phyloP scores from a whole-genome alignment of 257 asterid genomes.

The Ballota nigra region DNA sequence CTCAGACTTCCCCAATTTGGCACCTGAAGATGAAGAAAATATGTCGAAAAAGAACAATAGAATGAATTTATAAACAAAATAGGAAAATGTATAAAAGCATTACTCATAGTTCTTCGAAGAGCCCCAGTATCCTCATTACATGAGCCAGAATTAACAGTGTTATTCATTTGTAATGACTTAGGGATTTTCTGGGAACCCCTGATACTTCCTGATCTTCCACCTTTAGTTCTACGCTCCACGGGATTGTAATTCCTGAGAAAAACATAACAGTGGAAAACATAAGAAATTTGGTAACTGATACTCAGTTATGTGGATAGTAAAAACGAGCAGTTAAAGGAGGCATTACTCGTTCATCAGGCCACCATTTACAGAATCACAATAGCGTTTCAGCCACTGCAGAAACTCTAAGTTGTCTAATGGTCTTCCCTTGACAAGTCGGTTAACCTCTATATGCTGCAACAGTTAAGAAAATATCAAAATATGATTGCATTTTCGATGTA shows the following conservation, averaged over 20 bases:
- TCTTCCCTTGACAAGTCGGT: conserved; percentile 84
- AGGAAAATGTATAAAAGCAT: conserved; percentile 16
- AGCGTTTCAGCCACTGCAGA: conserved; percentile 91
- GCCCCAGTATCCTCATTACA: conserved; percentile 38
- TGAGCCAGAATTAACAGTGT: conserved; percentile 40
- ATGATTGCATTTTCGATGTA: background rate
- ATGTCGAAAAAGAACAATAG: conserved; percentile 14
- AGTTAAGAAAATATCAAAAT: background rate
- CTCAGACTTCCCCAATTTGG: conserved; percentile 46
- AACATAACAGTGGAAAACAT: conserved; percentile 22
- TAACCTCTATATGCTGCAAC: conserved; percentile 91
- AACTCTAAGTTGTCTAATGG: conserved; percentile 96
- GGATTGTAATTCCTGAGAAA: conserved; percentile 73
- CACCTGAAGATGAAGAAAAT: conserved; percentile 34
- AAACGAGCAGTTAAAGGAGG: conserved; percentile 19
- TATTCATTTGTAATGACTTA: conserved; percentile 71
- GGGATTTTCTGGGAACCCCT: conserved; percentile 56
- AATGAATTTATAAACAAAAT: conserved; percentile 1
- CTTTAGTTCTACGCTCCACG: conserved; percentile 80
- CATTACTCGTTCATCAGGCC: conserved; percentile 80
- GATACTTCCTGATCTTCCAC: conserved; percentile 56
- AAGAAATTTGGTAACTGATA: conserved; percentile 10
- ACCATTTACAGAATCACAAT: conserved; percentile 84
- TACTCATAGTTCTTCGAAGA: conserved; percentile 28
- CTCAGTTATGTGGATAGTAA: background rate